Percentiles rank a stretch among this genome's conserved stretches.
Conservation (phyloP, 2,329 filamentous ascomycete genomes). For the Colletotrichum tropicicola region DNA sequence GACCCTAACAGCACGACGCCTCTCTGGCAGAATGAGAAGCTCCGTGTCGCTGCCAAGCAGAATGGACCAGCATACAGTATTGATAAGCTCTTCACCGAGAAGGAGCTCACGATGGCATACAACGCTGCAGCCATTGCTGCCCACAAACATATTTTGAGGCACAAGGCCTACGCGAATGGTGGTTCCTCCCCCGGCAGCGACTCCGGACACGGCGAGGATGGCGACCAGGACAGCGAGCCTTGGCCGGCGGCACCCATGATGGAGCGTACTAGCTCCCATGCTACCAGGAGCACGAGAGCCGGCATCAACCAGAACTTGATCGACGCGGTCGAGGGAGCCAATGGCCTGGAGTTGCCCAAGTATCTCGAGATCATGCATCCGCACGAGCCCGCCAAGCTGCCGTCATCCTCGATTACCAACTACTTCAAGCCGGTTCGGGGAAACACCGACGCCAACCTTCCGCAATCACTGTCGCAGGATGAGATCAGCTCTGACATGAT, state of each 20-base stretch:
- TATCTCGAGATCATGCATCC: slow-evolving; percentile 66
- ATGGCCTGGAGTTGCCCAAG: slow-evolving; percentile 66
- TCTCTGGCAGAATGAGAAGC: slow-evolving; percentile 70
- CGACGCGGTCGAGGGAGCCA: slow-evolving; percentile 68
- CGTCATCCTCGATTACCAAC: slow-evolving; percentile 63
- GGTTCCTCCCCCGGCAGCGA: slow-evolving; percentile 63
- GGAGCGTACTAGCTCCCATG: slow-evolving; percentile 72
- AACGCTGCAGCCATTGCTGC: slow-evolving; percentile 70
- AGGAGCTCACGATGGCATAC: slow-evolving; percentile 73
- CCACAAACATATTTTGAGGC: slow-evolving; percentile 68
- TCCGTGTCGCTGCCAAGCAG: slow-evolving; percentile 61
- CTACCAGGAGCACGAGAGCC: slow-evolving; percentile 70
- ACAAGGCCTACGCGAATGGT: slow-evolving; percentile 61
- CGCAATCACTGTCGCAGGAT: slow-evolving; percentile 57
- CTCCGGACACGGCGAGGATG: slow-evolving; percentile 59
- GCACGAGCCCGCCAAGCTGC: slow-evolving; percentile 66
- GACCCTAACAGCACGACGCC: slow-evolving; percentile 68
- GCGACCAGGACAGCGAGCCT: slow-evolving; percentile 57
- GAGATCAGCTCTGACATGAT: slow-evolving; percentile 64
- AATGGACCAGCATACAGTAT: slow-evolving; percentile 71
- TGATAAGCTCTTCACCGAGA: slow-evolving; percentile 76
- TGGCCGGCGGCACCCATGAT: slow-evolving; percentile 62
- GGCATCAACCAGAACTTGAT: slow-evolving; percentile 61
- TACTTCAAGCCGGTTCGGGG: slow-evolving; percentile 67
- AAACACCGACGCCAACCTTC: slow-evolving; percentile 64